A percentile compares a stretch with the other conserved stretches of the same genome.
These are phyloP conservation scores for Selaginella tamariscina DNA, from an alignment of 75 land plant genomes.

Conservation along the genomic window DNA sequence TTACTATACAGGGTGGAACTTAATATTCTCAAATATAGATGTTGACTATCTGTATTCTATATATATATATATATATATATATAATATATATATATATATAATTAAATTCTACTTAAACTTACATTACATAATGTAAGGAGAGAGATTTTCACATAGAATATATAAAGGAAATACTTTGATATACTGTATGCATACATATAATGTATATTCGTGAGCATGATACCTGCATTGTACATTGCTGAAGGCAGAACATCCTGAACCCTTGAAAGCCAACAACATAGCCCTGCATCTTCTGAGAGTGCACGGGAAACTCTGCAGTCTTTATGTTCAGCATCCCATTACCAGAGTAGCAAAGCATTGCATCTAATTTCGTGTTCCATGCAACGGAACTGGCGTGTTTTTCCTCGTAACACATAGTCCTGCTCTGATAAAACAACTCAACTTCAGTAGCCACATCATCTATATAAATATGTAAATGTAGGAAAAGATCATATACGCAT, in stretches of 20 bases:
- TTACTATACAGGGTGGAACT: too few relatives aligned
- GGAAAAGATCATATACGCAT: too few relatives aligned
- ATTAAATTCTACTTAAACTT: too few relatives aligned
- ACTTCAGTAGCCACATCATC: not conserved
- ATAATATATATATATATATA: too few relatives aligned
- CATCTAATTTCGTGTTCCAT: slow-evolving; percentile 35
- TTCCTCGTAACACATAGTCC: slow-evolving; percentile 24
- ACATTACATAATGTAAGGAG: too few relatives aligned
- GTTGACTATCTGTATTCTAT: too few relatives aligned
- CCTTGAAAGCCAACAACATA: slow-evolving; percentile 41
- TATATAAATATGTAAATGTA: too few relatives aligned
- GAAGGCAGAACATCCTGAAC: slow-evolving; percentile 30
- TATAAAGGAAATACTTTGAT: too few relatives aligned
- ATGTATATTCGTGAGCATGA: too few relatives aligned
- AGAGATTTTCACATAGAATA: too few relatives aligned
- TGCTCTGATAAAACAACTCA: slow-evolving; percentile 16
- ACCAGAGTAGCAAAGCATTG: slow-evolving; percentile 35
- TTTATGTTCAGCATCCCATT: slow-evolving; percentile 31
- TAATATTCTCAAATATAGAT: too few relatives aligned
- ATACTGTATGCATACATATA: too few relatives aligned
- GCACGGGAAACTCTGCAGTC: slow-evolving; percentile 28
- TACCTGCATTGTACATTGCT: slow-evolving; percentile 32
- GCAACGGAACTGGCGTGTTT: slow-evolving; percentile 29
- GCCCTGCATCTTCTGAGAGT: slow-evolving; percentile 26
- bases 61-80: not conserved